Evolutionary conservation across 768 basidiomycete genomes (phyloP), one percentile per base, ranked within the genome.

Genomic region (Termitomyces titanicus): DNA sequence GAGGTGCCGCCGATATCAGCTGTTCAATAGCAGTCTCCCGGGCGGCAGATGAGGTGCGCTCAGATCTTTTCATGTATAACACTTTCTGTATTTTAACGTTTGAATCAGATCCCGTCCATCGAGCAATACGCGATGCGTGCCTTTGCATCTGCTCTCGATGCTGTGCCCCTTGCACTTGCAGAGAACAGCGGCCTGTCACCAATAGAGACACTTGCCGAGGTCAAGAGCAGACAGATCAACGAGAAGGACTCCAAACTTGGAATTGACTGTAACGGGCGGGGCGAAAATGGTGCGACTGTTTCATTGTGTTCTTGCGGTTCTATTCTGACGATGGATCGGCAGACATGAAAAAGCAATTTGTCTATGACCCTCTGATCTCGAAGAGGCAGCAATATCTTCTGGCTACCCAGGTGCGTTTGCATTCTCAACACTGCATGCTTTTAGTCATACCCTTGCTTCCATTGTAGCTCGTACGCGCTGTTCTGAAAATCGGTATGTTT

Each of bases 51-150:
- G 88, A 97, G 74, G 92, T 91, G 45, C 18, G 74, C 63, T 27
- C 47, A 34, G 17, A 8, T 22, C 22, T n/a, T 48, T 53, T 52
- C 39, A n/a, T 61, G 35, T 51, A 40, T 20, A n/a, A 45, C 9
- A 50, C 34, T n/a, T n/a, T n/a, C n/a, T 12, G 2, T 27, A 11
- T 43, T 1, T 11, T 22, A 35, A 37, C 22, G 15, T 44, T 37
- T 34, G 46, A 17, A 42, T 24, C 27, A 94, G 92, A 96, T 97
- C 61, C 88, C 97, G 1, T 82, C 93, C 27, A 98, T 99, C 65
- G 97, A 99, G 73, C 97, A 99, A 77, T 99, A 99, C 66, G 97
- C 97, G 3, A 98, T 99, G 95, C 88, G 96, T 47, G 95, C 97
- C n/a, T 99, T 98, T 69, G 82, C 97, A 3, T 90, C 92, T 33